Evolutionary conservation across 352 stramenopile genomes (phyloP).

Genomic region (Thraustochytrium striatum): DNA sequence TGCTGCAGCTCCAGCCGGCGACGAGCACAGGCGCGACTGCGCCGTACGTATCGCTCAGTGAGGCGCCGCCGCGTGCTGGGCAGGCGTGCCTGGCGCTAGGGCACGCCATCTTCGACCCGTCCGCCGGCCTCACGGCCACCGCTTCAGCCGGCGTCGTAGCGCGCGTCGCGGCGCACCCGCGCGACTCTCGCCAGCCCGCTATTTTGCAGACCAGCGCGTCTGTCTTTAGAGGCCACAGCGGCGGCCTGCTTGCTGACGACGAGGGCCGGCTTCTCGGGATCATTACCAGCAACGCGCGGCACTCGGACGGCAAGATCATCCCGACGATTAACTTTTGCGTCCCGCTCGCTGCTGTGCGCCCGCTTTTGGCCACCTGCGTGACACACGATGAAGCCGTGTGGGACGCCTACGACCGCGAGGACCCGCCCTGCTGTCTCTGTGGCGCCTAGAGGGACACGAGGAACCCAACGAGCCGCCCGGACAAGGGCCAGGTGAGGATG

Average conservation of each 20-base stretch:
- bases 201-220: constrained; percentile 31
- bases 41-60: background rate
- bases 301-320: constrained; percentile 44
- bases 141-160: background rate
- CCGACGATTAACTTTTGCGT: constrained; percentile 39
- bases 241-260: constrained; percentile 14
- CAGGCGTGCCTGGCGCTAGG: constrained; percentile 8
- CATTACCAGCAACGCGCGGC: constrained; percentile 37
- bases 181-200: background rate
- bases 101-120: constrained; percentile 44
- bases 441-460: background rate
- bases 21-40: background rate
- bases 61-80: background rate
- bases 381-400: background rate
- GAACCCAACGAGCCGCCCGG: background rate
- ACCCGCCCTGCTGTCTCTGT: constrained; percentile 7
- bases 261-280: constrained; percentile 12
- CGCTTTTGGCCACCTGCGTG: background rate
- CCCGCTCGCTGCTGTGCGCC: background rate
- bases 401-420: constrained; percentile 13
- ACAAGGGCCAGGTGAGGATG: background rate
- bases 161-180: background rate
- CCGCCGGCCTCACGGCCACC: constrained; percentile 11
- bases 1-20: background rate
- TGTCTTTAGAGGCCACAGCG: constrained; percentile 39